These are phyloP conservation scores for Aurifilum marmelostoma DNA, from an alignment of 2,329 filamentous ascomycete genomes.

Conservation along the genomic window DNA sequence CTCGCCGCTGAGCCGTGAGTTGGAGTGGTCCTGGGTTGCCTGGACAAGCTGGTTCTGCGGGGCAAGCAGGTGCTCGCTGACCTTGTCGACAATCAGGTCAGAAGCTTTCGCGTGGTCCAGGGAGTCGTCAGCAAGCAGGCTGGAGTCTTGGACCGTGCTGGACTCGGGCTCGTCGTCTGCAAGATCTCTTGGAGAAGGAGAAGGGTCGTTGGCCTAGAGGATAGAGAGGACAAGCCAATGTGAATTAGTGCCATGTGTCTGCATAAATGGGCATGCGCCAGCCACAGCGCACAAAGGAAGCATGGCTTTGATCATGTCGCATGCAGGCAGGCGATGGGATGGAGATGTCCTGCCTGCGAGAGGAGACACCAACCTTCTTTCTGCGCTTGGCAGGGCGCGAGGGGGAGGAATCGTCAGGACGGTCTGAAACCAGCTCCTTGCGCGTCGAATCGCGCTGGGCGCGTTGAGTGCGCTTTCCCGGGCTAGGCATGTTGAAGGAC, in stretches of 20 bases:
- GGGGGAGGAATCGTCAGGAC: constrained; percentile 57
- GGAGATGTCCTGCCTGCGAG: background rate
- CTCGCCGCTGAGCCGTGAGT: constrained; percentile 63
- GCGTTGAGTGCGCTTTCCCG: constrained; percentile 39
- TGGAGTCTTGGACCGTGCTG: constrained; percentile 38
- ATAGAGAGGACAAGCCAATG: background rate
- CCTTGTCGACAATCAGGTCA: constrained; percentile 59
- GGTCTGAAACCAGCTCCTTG: constrained; percentile 36
- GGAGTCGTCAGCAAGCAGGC: constrained; percentile 46
- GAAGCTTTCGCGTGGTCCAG: constrained; percentile 50
- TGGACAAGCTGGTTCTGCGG: constrained; percentile 54
- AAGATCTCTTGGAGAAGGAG: constrained; percentile 43
- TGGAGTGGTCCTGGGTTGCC: constrained; percentile 65
- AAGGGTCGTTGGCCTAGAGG: constrained; percentile 19
- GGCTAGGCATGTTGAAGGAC: constrained; percentile 36
- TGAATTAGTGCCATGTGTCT: constrained; percentile 15
- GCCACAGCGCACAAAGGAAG: constrained; percentile 2
- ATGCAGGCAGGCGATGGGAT: constrained; percentile 16
- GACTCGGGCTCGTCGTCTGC: constrained; percentile 46
- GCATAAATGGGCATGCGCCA: background rate
- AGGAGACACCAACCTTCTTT: constrained; percentile 54
- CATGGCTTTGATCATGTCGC: constrained; percentile 19
- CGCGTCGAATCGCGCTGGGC: constrained; percentile 38
- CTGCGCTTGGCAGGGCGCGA: constrained; percentile 66
- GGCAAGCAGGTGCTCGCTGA: constrained; percentile 54